Base-by-base conservation (phyloP, 2,329 filamentous ascomycete genomes). In the Colletotrichum siamense region DNA sequence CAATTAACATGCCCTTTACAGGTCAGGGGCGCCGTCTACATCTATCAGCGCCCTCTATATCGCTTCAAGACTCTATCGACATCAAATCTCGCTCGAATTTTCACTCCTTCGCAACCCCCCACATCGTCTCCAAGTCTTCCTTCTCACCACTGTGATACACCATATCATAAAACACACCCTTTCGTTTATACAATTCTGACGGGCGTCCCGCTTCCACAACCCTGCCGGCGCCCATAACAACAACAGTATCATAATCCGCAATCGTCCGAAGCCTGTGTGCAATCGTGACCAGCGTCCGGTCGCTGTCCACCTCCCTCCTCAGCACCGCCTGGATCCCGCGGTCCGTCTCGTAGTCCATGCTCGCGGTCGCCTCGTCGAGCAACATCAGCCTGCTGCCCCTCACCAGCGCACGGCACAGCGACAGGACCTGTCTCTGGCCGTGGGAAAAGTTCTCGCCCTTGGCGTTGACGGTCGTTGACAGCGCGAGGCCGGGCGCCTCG, bases 211-310 rank as follows among this genome's bases (percentile, higher is more conserved):
- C 89, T 88, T 92, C 90, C 12, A 90, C 78, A 8, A 92, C 89
- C 34, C 83, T 83, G 1, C 91, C 91, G 0, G 85, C 87, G 9
- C 86, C 87, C 88, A 92, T 88, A 18, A 92, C 90, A 5, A 92
- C 86, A 1, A 93, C 87, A 34, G 85, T 86, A 79, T 93, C 90
- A 77, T 91, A 92, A 81, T 92, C 90, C 73, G 91, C 88, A 69
- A 93, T 94, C 1, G 94, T 95, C 82, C 92, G 94, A 66, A 96
- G 86, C 3, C 94, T 89, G 81, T 96, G 94, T 3, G 94, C 90
- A 77, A 92, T 91, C 4, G 90, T 91, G 24, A 92, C 87, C 6
- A 92, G 84, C 12, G 91, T 92, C 28, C 89, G 85, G 30, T 87
- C 87, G 59, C 84, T 84, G 69, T 86, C 84, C 32, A 92, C 86